A percentile compares a stretch with the other conserved stretches of the same genome.
These are phyloP conservation scores for Brassica rapa DNA, from an alignment of 345 rosid species.

Conservation along the genomic window DNA sequence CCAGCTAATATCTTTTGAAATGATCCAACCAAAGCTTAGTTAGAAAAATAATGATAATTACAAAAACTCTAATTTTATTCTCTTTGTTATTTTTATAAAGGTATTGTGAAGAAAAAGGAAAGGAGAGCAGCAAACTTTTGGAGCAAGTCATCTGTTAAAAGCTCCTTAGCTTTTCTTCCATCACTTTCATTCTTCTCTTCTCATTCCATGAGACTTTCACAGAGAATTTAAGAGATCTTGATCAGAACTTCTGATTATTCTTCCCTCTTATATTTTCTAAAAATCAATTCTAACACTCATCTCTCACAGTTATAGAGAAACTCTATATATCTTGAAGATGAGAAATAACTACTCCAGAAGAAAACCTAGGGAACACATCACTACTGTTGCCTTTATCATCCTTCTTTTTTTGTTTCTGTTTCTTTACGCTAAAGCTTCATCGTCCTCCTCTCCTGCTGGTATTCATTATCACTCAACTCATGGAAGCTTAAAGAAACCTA, in stretches of 20 bases:
- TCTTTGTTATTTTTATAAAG: not conserved
- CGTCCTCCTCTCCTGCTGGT: constrained; percentile 16
- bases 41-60: not conserved
- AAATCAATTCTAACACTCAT: constrained; percentile 2
- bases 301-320: constrained; percentile 11
- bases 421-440: constrained; percentile 34
- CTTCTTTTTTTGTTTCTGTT: constrained; percentile 36
- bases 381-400: constrained; percentile 17
- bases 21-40: constrained; percentile 13
- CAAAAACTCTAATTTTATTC: not conserved
- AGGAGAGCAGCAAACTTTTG: constrained; percentile 39
- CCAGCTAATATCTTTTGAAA: constrained; percentile 21
- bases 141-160: constrained; percentile 40
- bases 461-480: constrained; percentile 32
- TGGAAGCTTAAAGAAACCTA: constrained; percentile 28
- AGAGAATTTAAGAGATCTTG: constrained; percentile 27
- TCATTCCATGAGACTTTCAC: constrained; percentile 15
- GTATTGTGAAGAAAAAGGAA: not conserved
- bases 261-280: not conserved
- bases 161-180: constrained; percentile 34
- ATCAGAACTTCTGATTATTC: constrained; percentile 1
- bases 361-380: constrained; percentile 26
- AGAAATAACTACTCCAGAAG: constrained; percentile 33
- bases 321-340: constrained; percentile 27
- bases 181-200: constrained; percentile 39